Percentiles rank a stretch among this genome's conserved stretches.
phyloP scores from a whole-genome alignment of 768 basidiomycete genomes.

The Hirschioporus abietinus region DNA sequence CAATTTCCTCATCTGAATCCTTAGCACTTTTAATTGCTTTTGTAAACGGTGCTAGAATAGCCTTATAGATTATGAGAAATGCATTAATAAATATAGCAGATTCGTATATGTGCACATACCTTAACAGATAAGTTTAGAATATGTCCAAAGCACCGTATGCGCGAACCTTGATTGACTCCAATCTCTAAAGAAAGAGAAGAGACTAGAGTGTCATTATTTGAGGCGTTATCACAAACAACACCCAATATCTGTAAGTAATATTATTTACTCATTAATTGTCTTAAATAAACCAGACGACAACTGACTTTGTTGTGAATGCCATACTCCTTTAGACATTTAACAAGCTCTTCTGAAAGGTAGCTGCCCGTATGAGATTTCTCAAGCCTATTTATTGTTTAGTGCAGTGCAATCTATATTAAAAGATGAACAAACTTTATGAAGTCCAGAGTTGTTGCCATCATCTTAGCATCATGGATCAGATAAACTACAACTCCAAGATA shows the following conservation, averaged over 20 bases:
- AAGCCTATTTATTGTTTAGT: too few relatives aligned
- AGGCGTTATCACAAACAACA: too few relatives aligned
- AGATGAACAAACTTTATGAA: slow-evolving; percentile 17
- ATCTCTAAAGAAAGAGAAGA: not conserved
- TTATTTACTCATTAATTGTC: not conserved
- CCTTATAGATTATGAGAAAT: slow-evolving; percentile 13
- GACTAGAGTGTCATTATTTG: slow-evolving; percentile 1
- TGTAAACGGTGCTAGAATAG: slow-evolving; percentile 19
- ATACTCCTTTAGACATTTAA: slow-evolving; percentile 3
- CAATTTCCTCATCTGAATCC: slow-evolving; percentile 8
- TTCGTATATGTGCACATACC: slow-evolving; percentile 9
- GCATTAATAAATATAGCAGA: not conserved
- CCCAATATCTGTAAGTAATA: not conserved
- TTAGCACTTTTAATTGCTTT: slow-evolving; percentile 5
- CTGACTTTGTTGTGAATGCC: slow-evolving; percentile 5
- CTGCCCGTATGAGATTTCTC: slow-evolving; percentile 3
- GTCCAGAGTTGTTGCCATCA: slow-evolving; percentile 17
- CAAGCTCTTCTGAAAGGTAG: slow-evolving; percentile 6
- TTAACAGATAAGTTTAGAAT: slow-evolving; percentile 18
- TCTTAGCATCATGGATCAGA: slow-evolving; percentile 17
- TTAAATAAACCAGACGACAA: not conserved
- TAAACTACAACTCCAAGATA: slow-evolving; percentile 24
- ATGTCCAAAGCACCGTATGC: slow-evolving; percentile 16
- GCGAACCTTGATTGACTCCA: not conserved
- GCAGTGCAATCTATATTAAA: too few relatives aligned